Evolutionary conservation across 148 eudicot genomes (phyloP).

Genomic region (Nepenthes mirabilis): DNA sequence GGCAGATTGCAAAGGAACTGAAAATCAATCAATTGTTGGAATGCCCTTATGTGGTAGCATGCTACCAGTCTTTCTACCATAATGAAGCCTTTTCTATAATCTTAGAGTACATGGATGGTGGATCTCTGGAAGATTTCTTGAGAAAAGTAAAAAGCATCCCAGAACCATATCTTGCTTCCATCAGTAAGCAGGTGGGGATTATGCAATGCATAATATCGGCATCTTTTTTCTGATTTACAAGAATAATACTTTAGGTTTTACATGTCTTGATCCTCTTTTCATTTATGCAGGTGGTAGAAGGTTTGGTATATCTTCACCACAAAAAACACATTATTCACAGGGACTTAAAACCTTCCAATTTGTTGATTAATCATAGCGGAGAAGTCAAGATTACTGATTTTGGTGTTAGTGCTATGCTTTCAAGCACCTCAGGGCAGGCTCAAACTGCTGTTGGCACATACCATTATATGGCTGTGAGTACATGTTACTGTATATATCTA

Average conservation of each 20-base stretch:
- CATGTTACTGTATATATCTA: neutral
- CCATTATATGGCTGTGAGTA: constrained; percentile 93
- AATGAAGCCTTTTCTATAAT: constrained; percentile 92
- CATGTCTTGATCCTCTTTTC: no score
- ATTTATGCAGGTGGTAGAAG: constrained; percentile 67
- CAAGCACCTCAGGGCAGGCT: constrained; percentile 91
- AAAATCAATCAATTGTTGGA: constrained; percentile 92
- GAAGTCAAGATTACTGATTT: constrained; percentile 97
- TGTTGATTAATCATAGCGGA: constrained; percentile 91
- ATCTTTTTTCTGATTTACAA: neutral
- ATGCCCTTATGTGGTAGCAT: constrained; percentile 70
- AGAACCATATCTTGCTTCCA: constrained; percentile 87
- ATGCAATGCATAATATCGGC: neutral
- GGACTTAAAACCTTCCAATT: constrained; percentile 92
- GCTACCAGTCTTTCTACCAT: constrained; percentile 82
- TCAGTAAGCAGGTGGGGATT: constrained; percentile 71
- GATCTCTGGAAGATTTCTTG: constrained; percentile 83
- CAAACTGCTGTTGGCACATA: constrained; percentile 84
- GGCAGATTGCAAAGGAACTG: constrained; percentile 71
- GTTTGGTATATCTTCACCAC: constrained; percentile 92
- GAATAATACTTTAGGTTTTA: no score
- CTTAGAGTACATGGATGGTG: constrained; percentile 99
- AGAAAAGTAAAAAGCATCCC: constrained; percentile 63
- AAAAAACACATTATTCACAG: constrained; percentile 89
- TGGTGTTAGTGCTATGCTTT: constrained; percentile 90